These are phyloP conservation scores for Podospora comata DNA, from an alignment of 495 filamentous ascomycete species.

Conservation along the genomic window DNA sequence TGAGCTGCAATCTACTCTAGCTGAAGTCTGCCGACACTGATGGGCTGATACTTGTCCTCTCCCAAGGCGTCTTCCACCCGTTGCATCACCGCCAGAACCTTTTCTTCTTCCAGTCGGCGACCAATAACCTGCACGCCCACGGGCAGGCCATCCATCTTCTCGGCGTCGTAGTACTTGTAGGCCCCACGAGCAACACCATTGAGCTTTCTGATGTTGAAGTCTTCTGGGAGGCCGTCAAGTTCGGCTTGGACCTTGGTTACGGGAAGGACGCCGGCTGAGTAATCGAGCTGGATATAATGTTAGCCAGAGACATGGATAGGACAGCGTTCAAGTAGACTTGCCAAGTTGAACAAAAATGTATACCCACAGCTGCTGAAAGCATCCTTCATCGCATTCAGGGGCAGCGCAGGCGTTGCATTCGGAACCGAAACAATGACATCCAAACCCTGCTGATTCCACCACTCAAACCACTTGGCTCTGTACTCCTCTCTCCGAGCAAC, in stretches of 20 bases:
- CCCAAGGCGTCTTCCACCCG: slow-evolving; percentile 69
- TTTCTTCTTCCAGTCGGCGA: slow-evolving; percentile 83
- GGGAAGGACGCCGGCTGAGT: slow-evolving; percentile 79
- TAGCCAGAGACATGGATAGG: slow-evolving; percentile 3
- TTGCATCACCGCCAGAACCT: slow-evolving; percentile 83
- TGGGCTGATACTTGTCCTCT: slow-evolving; percentile 59
- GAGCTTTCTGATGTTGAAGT: slow-evolving; percentile 58
- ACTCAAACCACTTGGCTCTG: slow-evolving; percentile 72
- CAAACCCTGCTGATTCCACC: slow-evolving; percentile 68
- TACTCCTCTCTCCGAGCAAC: slow-evolving; percentile 74
- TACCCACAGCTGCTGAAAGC: slow-evolving; percentile 89
- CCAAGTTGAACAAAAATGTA: slow-evolving; percentile 91
- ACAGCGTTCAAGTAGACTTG: slow-evolving; percentile 33
- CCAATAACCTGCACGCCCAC: slow-evolving; percentile 87
- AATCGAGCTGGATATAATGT: slow-evolving; percentile 61
- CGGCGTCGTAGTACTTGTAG: slow-evolving; percentile 83
- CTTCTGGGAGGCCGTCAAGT: slow-evolving; percentile 60
- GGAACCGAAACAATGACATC: slow-evolving; percentile 83
- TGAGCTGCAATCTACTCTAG: slow-evolving; percentile 20
- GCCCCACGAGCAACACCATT: slow-evolving; percentile 79
- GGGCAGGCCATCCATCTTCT: slow-evolving; percentile 80
- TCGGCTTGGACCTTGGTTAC: slow-evolving; percentile 76
- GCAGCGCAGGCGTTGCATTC: slow-evolving; percentile 87
- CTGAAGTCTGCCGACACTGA: slow-evolving; percentile 43
- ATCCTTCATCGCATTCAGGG: slow-evolving; percentile 80